phyloP scores from a whole-genome alignment of 768 basidiomycete species.

The Calocybe gangraenosa region DNA sequence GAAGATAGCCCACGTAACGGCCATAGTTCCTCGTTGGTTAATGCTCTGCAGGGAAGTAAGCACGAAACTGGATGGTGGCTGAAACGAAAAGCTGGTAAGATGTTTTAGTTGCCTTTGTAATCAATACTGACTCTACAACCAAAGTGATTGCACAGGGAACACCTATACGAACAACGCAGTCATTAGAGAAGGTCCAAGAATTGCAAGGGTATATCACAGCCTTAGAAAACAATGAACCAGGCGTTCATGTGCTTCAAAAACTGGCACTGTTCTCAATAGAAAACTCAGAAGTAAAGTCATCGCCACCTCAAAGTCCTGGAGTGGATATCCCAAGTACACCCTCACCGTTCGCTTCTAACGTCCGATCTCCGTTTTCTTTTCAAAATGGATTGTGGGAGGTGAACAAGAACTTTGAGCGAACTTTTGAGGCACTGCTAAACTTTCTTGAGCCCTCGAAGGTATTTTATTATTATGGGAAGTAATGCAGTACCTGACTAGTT shows the following conservation, averaged over 20 bases:
- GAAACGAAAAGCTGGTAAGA: conserved; percentile 68
- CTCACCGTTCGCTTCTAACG: conserved; percentile 45
- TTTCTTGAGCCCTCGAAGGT: conserved; percentile 67
- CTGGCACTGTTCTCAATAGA: conserved; percentile 59
- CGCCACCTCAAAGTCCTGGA: conserved; percentile 54
- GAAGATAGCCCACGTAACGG: conserved; percentile 72
- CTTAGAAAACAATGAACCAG: conserved; percentile 50
- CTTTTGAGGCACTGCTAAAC: conserved; percentile 62
- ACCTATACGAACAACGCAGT: conserved; percentile 34
- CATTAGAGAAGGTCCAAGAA: conserved; percentile 41
- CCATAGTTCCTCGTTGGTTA: conserved; percentile 54
- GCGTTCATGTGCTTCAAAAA: conserved; percentile 56
- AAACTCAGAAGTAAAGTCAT: conserved; percentile 50
- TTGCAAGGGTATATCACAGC: conserved; percentile 49
- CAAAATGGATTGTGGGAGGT: conserved; percentile 68
- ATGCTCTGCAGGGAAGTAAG: conserved; percentile 61
- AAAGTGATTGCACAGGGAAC: conserved; percentile 49
- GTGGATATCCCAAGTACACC: conserved; percentile 49
- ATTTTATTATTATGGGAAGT: conserved; percentile 15
- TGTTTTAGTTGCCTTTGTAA: neutral
- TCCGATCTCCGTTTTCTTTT: conserved; percentile 38
- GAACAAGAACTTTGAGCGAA: conserved; percentile 62
- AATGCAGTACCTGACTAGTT: neutral
- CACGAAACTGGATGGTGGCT: conserved; percentile 84
- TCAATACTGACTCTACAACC: conserved; percentile 11